These are phyloP conservation scores for Microcos paniculata DNA, from an alignment of 345 rosid species.

Conservation along the genomic window DNA sequence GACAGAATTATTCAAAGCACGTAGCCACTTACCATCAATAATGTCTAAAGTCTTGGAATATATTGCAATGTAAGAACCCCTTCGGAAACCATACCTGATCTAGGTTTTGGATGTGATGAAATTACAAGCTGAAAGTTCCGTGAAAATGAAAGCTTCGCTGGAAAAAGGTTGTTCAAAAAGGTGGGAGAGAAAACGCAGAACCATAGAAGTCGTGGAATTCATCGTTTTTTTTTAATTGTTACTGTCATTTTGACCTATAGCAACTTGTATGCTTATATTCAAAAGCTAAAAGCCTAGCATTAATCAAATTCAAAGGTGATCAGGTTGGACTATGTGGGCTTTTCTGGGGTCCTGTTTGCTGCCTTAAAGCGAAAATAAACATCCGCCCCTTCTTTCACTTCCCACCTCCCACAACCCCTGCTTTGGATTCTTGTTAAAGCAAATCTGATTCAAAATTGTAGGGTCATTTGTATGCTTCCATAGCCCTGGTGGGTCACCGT, in stretches of 20 bases:
- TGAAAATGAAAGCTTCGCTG: slow-evolving; percentile 14
- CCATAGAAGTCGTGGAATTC: slow-evolving; percentile 13
- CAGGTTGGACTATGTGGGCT: neutral
- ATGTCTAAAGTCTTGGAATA: no score
- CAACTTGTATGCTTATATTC: slow-evolving; percentile 19
- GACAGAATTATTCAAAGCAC: no score
- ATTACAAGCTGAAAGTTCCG: slow-evolving; percentile 9
- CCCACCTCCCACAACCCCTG: slow-evolving; percentile 8
- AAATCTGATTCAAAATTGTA: slow-evolving; percentile 5
- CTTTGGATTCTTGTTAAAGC: slow-evolving; percentile 40
- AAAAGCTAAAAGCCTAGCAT: slow-evolving; percentile 5
- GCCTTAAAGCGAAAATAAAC: slow-evolving; percentile 13
- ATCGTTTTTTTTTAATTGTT: neutral
- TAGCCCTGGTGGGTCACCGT: slow-evolving; percentile 5
- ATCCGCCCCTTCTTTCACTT: slow-evolving; percentile 4
- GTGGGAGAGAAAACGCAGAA: neutral
- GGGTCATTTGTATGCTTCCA: slow-evolving; percentile 13
- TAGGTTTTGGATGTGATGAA: no score
- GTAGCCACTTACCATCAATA: no score
- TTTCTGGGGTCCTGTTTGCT: slow-evolving; percentile 10
- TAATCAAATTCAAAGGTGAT: neutral
- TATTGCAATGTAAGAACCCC: no score
- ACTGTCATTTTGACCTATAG: slow-evolving; percentile 18
- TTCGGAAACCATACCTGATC: no score
- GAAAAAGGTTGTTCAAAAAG: neutral